phyloP scores from a whole-genome alignment of 73 alveolate genomes.

The Paramecium primaurelia region DNA sequence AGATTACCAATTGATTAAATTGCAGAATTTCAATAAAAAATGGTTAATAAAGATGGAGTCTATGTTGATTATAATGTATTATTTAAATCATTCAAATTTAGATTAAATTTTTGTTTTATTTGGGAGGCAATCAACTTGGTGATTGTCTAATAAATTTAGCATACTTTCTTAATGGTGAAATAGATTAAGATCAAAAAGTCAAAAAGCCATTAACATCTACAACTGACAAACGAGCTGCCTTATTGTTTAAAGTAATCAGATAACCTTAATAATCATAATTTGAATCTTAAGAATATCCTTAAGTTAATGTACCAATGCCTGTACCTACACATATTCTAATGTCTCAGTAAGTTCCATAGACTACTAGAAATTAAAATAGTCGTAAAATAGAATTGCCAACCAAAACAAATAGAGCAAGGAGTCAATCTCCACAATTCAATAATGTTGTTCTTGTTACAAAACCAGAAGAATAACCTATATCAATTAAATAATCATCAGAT shows the following conservation, averaged over 20 bases:
- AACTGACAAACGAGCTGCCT: conserved; percentile 15
- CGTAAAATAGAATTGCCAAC: not conserved
- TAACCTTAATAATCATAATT: not conserved
- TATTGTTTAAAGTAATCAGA: not conserved
- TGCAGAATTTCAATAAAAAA: not conserved
- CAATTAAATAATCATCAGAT: not conserved
- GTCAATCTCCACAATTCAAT: conserved; percentile 6
- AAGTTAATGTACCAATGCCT: not conserved
- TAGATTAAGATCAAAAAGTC: not conserved
- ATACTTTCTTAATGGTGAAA: not conserved
- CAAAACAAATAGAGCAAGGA: not conserved
- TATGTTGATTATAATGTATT: not conserved
- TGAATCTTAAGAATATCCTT: conserved; percentile 10
- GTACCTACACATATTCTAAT: not conserved
- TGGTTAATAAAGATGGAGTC: not conserved
- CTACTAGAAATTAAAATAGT: not conserved
- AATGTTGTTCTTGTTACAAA: not conserved
- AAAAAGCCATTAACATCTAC: conserved; percentile 37
- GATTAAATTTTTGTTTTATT: conserved; percentile 30
- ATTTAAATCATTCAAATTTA: not conserved
- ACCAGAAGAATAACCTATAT: not conserved
- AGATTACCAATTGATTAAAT: not conserved
- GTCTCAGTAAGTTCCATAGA: not conserved
- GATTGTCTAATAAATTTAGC: conserved; percentile 22
- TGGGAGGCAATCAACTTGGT: not conserved